Evolutionary conservation across 78 protist genomes (phyloP).

Genomic region (Tieghemostelium lacteum): DNA sequence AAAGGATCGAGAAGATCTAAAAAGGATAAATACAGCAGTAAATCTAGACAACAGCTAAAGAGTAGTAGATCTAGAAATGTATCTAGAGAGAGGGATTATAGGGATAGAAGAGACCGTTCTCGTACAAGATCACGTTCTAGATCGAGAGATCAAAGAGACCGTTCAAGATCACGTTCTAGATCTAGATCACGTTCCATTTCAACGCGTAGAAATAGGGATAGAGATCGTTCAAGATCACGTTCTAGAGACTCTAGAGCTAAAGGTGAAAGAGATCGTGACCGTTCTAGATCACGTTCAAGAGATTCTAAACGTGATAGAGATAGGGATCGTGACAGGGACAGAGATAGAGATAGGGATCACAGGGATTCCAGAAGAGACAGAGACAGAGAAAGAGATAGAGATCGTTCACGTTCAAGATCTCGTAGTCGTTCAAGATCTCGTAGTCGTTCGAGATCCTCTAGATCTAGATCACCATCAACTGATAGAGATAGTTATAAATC

Average conservation of each 20-base stretch:
- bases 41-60: not conserved
- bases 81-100: conserved; percentile 11
- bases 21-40: conserved; percentile 16
- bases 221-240: conserved; percentile 3
- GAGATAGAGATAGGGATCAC: conserved; percentile 17
- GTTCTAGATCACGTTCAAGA: not conserved
- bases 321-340: conserved; percentile 13
- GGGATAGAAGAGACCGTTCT: conserved; percentile 6
- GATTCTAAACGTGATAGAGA: conserved; percentile 1
- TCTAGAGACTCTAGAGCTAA: too few species aligned
- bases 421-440: conserved; percentile 11
- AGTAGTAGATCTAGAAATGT: conserved; percentile 8
- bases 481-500: conserved; percentile 16
- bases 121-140: conserved; percentile 2
- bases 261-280: conserved; percentile 8
- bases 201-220: not conserved
- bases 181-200: not conserved
- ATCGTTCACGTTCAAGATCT: conserved; percentile 1
- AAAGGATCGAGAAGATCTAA: not conserved
- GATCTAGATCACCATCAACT: not conserved
- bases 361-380: conserved; percentile 20
- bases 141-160: conserved; percentile 7
- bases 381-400: conserved; percentile 15
- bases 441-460: not conserved
- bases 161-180: conserved; percentile 27